phyloP scores from a whole-genome alignment of 164 flowering plant species.

The Magnolia kwangsiensis region DNA sequence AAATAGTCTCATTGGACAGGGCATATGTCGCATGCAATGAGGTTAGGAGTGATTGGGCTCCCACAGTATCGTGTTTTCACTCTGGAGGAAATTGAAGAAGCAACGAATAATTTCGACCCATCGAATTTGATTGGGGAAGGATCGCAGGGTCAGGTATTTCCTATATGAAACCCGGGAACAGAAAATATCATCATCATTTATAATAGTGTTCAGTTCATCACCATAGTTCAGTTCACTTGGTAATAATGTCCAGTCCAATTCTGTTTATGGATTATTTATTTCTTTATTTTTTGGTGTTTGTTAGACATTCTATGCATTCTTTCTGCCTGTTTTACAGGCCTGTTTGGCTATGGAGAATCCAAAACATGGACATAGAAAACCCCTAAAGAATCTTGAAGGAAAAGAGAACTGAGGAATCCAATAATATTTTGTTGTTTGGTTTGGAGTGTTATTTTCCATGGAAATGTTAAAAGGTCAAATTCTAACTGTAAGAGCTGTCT shows the following conservation, averaged over 20 bases:
- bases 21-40: constrained; percentile 35
- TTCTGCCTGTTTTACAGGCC: too few relatives aligned
- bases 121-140: constrained; percentile 61
- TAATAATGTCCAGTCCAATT: too few relatives aligned
- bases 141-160: constrained; percentile 65
- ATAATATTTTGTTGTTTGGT: not conserved
- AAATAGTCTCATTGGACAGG: constrained; percentile 29
- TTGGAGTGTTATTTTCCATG: too few relatives aligned
- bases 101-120: constrained; percentile 69
- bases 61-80: constrained; percentile 62
- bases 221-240: not conserved
- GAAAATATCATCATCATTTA: too few relatives aligned
- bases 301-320: too few relatives aligned
- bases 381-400: too few relatives aligned
- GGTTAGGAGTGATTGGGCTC: constrained; percentile 36
- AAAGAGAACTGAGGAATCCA: not conserved
- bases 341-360: too few relatives aligned
- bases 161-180: not conserved
- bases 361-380: too few relatives aligned
- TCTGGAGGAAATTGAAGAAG: constrained; percentile 80
- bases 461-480: too few relatives aligned
- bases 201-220: not conserved
- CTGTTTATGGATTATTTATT: too few relatives aligned
- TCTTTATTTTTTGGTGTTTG: too few relatives aligned
- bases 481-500: too few relatives aligned